Percentiles rank a stretch among this genome's conserved stretches.
Conservation (phyloP, 2,329 filamentous ascomycete species). For the Didymella sp. region DNA sequence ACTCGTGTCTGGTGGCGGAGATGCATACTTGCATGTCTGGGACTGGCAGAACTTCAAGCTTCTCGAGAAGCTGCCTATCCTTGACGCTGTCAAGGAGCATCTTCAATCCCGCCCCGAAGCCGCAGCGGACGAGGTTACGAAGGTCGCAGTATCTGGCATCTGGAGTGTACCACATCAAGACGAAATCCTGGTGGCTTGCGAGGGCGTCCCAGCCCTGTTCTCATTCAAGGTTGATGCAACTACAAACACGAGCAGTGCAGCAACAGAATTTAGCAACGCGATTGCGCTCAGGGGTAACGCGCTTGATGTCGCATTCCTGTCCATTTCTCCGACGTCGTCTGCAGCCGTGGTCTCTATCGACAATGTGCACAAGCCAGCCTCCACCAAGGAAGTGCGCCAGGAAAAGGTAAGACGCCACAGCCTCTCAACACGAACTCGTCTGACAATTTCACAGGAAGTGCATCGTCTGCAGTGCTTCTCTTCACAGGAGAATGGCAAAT, state of each 20-base stretch:
- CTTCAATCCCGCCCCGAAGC: constrained; percentile 28
- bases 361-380: constrained; percentile 59
- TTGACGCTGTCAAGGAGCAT: constrained; percentile 32
- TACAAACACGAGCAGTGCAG: constrained; percentile 46
- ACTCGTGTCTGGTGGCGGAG: constrained; percentile 86
- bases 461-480: constrained; percentile 39
- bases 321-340: constrained; percentile 14
- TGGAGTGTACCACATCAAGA: constrained; percentile 51
- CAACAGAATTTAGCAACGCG: constrained; percentile 48
- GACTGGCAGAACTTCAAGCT: constrained; percentile 71
- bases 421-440: constrained; percentile 4
- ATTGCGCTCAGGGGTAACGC: constrained; percentile 70
- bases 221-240: constrained; percentile 61
- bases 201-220: constrained; percentile 67
- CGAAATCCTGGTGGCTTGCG: constrained; percentile 51
- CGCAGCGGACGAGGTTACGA: constrained; percentile 28
- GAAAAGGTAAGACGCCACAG: constrained; percentile 35
- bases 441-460: constrained; percentile 26
- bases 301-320: constrained; percentile 60
- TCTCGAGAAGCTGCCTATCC: constrained; percentile 59
- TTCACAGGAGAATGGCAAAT: constrained; percentile 28
- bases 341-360: constrained; percentile 61
- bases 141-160: constrained; percentile 60
- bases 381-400: constrained; percentile 52
- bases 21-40: constrained; percentile 80